Percentiles rank a stretch among this genome's conserved stretches.
Conservation (phyloP, 345 rosid species). For the Camelina laxa region DNA sequence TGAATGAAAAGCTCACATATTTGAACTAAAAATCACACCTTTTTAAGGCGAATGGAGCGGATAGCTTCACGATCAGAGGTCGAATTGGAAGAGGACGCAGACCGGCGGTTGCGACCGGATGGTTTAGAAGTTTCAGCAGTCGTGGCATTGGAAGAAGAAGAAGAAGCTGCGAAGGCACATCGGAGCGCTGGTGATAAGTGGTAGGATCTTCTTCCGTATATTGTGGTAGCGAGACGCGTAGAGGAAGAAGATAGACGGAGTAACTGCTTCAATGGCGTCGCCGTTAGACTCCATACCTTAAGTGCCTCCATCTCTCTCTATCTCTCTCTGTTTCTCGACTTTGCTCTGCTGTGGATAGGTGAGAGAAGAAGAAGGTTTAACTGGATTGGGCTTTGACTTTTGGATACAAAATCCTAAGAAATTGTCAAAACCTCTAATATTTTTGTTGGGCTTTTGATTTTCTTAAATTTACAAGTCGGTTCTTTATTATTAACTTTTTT, state of each 20-base stretch:
- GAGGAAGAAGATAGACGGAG: slow-evolving; percentile 50
- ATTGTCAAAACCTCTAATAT: background rate
- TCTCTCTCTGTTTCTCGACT: slow-evolving; percentile 7
- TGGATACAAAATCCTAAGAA: slow-evolving; percentile 2
- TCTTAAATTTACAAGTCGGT: background rate
- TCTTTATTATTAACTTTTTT: background rate
- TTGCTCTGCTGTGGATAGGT: slow-evolving; percentile 42
- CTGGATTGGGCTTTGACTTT: slow-evolving; percentile 2
- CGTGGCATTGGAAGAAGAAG: slow-evolving; percentile 45
- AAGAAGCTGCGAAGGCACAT: slow-evolving; percentile 47
- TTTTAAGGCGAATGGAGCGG: slow-evolving; percentile 85
- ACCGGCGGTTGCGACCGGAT: slow-evolving; percentile 57
- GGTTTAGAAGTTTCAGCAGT: slow-evolving; percentile 44
- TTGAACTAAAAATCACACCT: slow-evolving; percentile 45
- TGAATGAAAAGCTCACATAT: background rate
- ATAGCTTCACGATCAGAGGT: slow-evolving; percentile 94
- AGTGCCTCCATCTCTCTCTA: slow-evolving; percentile 68
- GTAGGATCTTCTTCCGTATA: slow-evolving; percentile 21
- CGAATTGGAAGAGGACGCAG: slow-evolving; percentile 54
- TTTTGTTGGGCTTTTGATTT: slow-evolving; percentile 9
- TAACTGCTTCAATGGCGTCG: slow-evolving; percentile 63
- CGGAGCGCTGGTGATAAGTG: slow-evolving; percentile 49
- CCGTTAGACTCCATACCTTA: slow-evolving; percentile 65
- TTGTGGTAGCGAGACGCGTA: slow-evolving; percentile 22
- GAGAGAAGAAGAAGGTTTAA: background rate